Evolutionary conservation across 768 basidiomycete genomes (phyloP), one percentile per base, ranked within the genome.

Genomic region (Boletus sp.): DNA sequence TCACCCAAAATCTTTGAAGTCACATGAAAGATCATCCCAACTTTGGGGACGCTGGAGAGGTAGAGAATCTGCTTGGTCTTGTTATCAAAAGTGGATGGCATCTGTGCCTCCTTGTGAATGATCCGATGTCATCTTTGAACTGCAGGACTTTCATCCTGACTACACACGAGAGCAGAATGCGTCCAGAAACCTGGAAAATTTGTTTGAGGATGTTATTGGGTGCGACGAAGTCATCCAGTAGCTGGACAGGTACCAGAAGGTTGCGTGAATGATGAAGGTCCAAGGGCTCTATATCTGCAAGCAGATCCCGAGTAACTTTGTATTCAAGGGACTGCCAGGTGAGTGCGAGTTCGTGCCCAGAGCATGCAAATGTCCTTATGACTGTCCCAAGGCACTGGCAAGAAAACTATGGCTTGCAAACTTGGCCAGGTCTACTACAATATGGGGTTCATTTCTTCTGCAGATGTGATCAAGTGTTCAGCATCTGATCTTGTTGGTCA

Each of bases 281-380:
- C 66, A 71, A 36, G 75, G 75, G 2, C n/a, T n/a, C n/a, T n/a
- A n/a, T n/a, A n/a, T n/a, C n/a, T n/a, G n/a, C n/a, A n/a, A n/a
- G n/a, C n/a, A n/a, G n/a, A n/a, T n/a, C n/a, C n/a, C n/a, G n/a
- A n/a, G n/a, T n/a, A n/a, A n/a, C n/a, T n/a, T n/a, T 49, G 71
- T 88, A 2, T 88, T 89, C 76, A 87, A 84, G 61, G 87, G 87
- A 0, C 87, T 87, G 6, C 87, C 86, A 57, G 86, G 81, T 85
- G 64, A 61, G 75, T 65, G n/a, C 1, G 40, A 29, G 1, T 20
- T 17, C 1, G 36, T 11, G 29, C 8, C 1, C 18, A 2, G 0
- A 18, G 6, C 28, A 10, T n/a, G 11, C 17, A 4, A 12, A 28
- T 0, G n/a, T 39, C 17, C 6, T 59, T 4, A n/a, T n/a, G n/a